Evolutionary conservation across 345 rosid genomes (phyloP).

Genomic region (Cardamine resedifolia): DNA sequence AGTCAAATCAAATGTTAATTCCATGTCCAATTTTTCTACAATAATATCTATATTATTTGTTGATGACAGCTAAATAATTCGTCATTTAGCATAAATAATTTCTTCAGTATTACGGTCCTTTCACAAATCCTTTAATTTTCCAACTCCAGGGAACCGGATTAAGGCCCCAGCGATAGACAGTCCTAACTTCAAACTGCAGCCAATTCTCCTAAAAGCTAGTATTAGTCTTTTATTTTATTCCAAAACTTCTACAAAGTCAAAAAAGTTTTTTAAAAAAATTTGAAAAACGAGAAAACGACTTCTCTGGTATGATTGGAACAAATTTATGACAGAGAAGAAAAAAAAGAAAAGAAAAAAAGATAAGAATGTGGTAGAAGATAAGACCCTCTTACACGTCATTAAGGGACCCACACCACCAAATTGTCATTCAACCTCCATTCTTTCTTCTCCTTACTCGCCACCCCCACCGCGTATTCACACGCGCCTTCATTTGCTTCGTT

Average conservation of each 20-base stretch:
- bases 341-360: background rate
- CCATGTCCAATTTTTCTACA: background rate
- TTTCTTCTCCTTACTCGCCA: background rate
- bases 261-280: too few relatives aligned
- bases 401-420: constrained; percentile 16
- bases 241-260: background rate
- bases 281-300: constrained; percentile 27
- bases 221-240: background rate
- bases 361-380: constrained; percentile 32
- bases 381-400: constrained; percentile 29
- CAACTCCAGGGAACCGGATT: background rate
- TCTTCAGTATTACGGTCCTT: background rate
- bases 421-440: constrained; percentile 4
- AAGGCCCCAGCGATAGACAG: background rate
- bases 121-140: background rate
- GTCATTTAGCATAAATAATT: background rate
- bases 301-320: constrained; percentile 25
- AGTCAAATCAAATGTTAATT: background rate
- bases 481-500: background rate
- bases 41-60: background rate
- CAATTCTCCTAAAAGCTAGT: background rate
- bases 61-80: background rate
- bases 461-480: constrained; percentile 3
- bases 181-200: background rate
- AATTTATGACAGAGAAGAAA: background rate